These are phyloP conservation scores for Exserohilum rostratum DNA, from an alignment of 2,329 filamentous ascomycete genomes.

Conservation along the genomic window DNA sequence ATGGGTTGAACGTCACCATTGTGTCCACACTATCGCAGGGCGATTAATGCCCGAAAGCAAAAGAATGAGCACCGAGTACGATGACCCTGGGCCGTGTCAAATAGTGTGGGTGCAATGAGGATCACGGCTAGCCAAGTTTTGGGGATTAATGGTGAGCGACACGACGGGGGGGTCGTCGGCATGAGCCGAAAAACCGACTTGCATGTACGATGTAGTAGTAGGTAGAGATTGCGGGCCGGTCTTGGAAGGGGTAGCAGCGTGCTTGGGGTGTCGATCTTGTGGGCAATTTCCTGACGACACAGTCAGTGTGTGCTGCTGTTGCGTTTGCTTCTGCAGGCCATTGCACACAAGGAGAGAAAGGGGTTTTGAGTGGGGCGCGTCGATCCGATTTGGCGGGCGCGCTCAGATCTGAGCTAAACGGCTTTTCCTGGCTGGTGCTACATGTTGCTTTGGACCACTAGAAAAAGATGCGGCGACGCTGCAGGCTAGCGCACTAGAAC, in stretches of 20 bases:
- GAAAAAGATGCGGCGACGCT: conserved; percentile 11
- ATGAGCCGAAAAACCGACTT: conserved; percentile 4
- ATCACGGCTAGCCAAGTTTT: conserved; percentile 5
- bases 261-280: conserved; percentile 3
- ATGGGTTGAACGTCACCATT: conserved; percentile 28
- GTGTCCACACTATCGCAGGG: conserved; percentile 25
- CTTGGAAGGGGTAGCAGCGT: not conserved
- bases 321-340: conserved; percentile 24
- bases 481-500: conserved; percentile 17
- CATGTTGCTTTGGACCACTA: conserved; percentile 33
- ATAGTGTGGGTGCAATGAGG: conserved; percentile 9
- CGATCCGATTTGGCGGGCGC: conserved; percentile 41
- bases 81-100: not conserved
- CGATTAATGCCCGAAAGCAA: conserved; percentile 6
- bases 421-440: conserved; percentile 37
- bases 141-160: conserved; percentile 2
- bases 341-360: conserved; percentile 20
- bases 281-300: conserved; percentile 11
- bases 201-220: conserved; percentile 1
- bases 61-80: conserved; percentile 15
- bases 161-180: conserved; percentile 2
- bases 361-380: conserved; percentile 37
- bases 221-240: not conserved
- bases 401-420: conserved; percentile 44
- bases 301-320: conserved; percentile 4